Conservation (phyloP, 2,329 filamentous ascomycete species). For the Boeremia exigua region DNA sequence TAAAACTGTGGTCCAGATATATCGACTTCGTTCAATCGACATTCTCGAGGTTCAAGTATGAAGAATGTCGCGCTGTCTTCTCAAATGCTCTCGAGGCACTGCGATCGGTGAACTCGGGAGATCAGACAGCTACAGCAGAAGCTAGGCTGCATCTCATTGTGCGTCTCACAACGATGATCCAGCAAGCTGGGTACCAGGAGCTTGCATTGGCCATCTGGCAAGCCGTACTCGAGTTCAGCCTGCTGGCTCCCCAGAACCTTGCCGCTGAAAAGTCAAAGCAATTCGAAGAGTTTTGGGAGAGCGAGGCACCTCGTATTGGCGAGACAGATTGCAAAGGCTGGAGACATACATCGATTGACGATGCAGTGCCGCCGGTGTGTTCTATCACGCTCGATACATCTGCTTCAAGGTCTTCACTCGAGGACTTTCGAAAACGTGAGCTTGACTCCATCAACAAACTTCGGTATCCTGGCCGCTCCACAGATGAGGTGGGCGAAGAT, state of each 20-base stretch:
- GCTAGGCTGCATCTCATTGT: constrained; percentile 71
- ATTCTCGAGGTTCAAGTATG: constrained; percentile 70
- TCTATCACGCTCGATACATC: constrained; percentile 5
- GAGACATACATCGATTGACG: constrained; percentile 55
- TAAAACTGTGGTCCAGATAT: constrained; percentile 74
- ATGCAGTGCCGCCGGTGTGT: constrained; percentile 10
- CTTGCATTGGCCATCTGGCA: constrained; percentile 83
- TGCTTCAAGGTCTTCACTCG: constrained; percentile 22
- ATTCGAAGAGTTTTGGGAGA: constrained; percentile 86
- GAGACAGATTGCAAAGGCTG: constrained; percentile 76
- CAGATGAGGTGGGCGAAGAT: constrained; percentile 76
- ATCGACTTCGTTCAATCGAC: constrained; percentile 74
- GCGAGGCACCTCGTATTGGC: constrained; percentile 78
- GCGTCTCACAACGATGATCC: constrained; percentile 73
- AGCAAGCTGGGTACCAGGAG: constrained; percentile 80
- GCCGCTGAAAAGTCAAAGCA: neutral
- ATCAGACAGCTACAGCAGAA: constrained; percentile 11
- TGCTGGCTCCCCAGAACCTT: constrained; percentile 66
- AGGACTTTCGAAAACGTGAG: constrained; percentile 57
- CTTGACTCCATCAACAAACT: constrained; percentile 55
- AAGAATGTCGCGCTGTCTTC: constrained; percentile 67
- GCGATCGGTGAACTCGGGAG: neutral
- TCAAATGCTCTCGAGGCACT: constrained; percentile 61
- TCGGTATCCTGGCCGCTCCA: constrained; percentile 71
- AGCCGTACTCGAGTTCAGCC: constrained; percentile 73